Evolutionary conservation across 805 yeast species (phyloP), one percentile per base, ranked within the genome.

Genomic region (Candida bentonensis): DNA sequence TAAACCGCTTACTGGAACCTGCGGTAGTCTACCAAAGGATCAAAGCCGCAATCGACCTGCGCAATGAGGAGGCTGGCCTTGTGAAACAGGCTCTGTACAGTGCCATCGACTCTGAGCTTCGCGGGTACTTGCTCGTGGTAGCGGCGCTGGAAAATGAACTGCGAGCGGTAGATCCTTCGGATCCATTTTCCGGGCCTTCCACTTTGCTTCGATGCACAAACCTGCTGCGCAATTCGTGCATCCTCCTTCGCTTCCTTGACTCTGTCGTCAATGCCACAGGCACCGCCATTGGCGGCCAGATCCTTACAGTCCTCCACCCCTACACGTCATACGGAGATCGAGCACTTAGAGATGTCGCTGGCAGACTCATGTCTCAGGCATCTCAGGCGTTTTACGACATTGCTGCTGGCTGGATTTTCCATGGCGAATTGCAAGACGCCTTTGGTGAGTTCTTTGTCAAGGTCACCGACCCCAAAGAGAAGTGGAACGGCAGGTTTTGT

Each of bases 271-370:
- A 53, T 52, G 27, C 63, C 63, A 23, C 59, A 67, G 47, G 54
- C 4, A 36, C 58, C 33, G 51, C 54, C 23, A 78, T 79, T 0
- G 70, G 72, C 42, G 72, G 73, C 41, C 73, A 73, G 21, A 68
- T 82, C 39, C 57, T 88, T 13, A 69, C 79, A 0, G 52, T 69
- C 2, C 62, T 84, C 1, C 66, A 71, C 53, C 58, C 66, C 2
- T 67, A 72, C 39, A 68, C 76, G 2, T 63, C 64, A 22, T 76
- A 77, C 55, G 96, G 95, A 1, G 94, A 89, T 55, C 50, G 56
- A 5, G 49, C 66, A 3, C 67, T 86, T 2, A 54, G 66, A 26
- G 49, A 56, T 0, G 53, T 76, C 13, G 65, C 85, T 0, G 40
- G 42, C 0, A 51, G 60, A 3, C 61, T 82, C 20, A 73, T 78